A percentile compares a stretch with the other conserved stretches of the same genome.
Evolutionary conservation across 139 green algal species (phyloP).

Genomic region (Chlamydomonas eustigma): DNA sequence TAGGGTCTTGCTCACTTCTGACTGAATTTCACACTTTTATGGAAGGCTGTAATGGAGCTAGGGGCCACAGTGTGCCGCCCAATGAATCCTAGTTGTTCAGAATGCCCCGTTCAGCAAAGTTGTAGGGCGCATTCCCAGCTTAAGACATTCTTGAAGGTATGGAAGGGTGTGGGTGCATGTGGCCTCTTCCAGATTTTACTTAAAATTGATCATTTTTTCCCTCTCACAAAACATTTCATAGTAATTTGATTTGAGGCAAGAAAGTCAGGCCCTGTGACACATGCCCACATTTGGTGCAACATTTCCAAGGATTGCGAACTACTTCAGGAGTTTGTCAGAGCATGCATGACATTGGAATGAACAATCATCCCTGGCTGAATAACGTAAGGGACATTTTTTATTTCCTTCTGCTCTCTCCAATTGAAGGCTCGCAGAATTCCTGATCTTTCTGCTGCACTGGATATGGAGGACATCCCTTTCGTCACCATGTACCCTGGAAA

Average conservation of each 20-base stretch:
- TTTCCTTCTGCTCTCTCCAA: background rate
- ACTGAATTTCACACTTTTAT: too few species aligned
- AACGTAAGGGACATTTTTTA: background rate
- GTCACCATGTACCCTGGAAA: background rate
- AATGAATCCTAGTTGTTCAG: constrained; percentile 56
- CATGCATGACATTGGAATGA: background rate
- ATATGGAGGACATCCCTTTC: background rate
- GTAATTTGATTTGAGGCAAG: background rate
- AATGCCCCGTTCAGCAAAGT: constrained; percentile 57
- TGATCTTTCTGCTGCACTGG: background rate
- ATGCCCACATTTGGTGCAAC: too few species aligned
- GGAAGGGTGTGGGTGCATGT: background rate
- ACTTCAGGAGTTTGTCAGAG: background rate
- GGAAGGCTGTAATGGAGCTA: constrained; percentile 94
- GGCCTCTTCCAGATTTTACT: too few species aligned
- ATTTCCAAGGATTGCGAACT: background rate
- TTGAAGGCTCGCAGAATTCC: background rate
- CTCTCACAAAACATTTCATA: too few species aligned
- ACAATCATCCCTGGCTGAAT: background rate
- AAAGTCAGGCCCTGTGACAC: background rate
- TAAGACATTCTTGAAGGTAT: background rate
- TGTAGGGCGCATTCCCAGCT: constrained; percentile 43
- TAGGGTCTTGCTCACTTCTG: too few species aligned
- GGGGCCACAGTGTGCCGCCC: constrained; percentile 84
- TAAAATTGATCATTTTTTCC: too few species aligned